Base-by-base conservation (phyloP, 768 basidiomycete species). In the Trametes elegans region DNA sequence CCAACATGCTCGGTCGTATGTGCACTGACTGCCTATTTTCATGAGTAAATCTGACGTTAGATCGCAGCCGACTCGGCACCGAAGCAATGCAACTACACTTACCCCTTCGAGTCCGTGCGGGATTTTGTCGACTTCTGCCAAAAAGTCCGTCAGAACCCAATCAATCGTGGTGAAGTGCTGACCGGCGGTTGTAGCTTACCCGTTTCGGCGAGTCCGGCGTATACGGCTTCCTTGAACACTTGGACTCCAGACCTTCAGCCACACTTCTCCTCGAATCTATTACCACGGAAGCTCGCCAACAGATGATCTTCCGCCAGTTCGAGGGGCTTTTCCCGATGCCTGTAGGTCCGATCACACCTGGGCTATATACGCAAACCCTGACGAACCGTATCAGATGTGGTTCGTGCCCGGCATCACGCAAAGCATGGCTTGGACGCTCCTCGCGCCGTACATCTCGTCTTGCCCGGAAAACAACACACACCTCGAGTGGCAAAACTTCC, bases 261-360 rank as follows among this genome's bases (percentile, higher is more conserved):
- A 67, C 74, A 42, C 66, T 86, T 11, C 70, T 87, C 14, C 64
- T 79, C 7, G 79, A 85, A 64, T 73, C 77, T 7, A 83, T 88
- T 61, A 73, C 81, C 0, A 83, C 79, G 11, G 84, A 87, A 68
- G 78, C 79, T 18, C 71, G 85, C 8, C 85, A 88, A 68, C 80
- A 87, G 70, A 78, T 84, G 77, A 73, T 78, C 41, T 84, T 87
- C 74, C 66, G 85, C 5, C 83, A 86, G 67, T 76, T 84, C 42
- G 74, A 80, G 47, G 83, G 82, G 0, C 63, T 78, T n/a, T 81
- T 81, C 71, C 82, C 83, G 0, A 80, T 83, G 79, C 79, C 82
- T 5, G 76, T 74, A 34, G 40, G 9, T n/a, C 18, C 7, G 11
- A 4, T 23, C n/a, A 16, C 6, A 24, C 6, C 7, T 14, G 8